Base-by-base conservation (phyloP, 495 filamentous ascomycete species). In the Ramalina peruviana region DNA sequence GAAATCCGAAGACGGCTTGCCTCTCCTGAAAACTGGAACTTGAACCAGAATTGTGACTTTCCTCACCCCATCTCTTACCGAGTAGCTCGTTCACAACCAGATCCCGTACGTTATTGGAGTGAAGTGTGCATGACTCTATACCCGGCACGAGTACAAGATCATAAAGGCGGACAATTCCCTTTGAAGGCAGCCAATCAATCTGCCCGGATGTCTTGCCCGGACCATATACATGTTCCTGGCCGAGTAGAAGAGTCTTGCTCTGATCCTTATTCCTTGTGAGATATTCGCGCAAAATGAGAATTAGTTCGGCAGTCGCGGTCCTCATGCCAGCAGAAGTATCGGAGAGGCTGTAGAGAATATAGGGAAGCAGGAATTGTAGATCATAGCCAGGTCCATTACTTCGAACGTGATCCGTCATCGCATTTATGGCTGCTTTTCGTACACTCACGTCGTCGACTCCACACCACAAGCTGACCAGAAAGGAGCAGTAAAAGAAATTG, bases 41-140 rank as follows among this genome's bases (percentile, higher is more conserved):
- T 27, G 51, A 65, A 16, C 60, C 61, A 50, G 80, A 78, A 12
- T 66, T 65, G 26, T 69, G 70, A 17, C 65, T 62, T 17, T 65
- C 64, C 39, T 65, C 43, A 48, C 53, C 55, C 13, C 50, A 58
- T 37, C 62, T 59, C 26, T 66, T 60, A 45, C 74, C 69, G 41
- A 80, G 72, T 20, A 88, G 54, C 1, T 68, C 64, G 42, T 67
- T 70, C 44, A 74, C 74, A n/a, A 93, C 57, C 7, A 74, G 69
- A 19, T 71, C 72, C 10, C 70, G 65, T 21, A 90, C 65, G 39
- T 88, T 73, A 33, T 68, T 74, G 5, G 74, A 65, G 60, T 95
- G 88, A 17, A 94, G 67, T 10, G 86, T 72, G 56, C 81, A 89
- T 63, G 94, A 89, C 59, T 95, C 88, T 16, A 96, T 59, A 5